A percentile compares a stretch with the other conserved stretches of the same genome.
These are phyloP conservation scores for Populus trichocarpa DNA, from an alignment of 441 rosid genomes.

Conservation along the genomic window DNA sequence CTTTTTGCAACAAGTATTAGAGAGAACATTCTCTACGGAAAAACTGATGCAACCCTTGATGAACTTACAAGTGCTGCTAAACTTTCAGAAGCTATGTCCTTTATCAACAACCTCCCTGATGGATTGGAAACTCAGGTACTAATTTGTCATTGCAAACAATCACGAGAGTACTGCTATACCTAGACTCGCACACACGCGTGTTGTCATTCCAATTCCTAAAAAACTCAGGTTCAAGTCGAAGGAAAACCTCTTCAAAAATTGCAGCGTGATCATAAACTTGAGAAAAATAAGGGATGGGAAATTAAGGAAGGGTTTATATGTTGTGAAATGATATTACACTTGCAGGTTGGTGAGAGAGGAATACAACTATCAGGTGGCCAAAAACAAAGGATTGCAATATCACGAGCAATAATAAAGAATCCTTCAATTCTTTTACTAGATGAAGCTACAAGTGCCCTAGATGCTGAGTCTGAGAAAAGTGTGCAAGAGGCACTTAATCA, in stretches of 20 bases:
- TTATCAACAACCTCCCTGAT: constrained; percentile 90
- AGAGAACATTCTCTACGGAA: constrained; percentile 72
- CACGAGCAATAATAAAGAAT: constrained; percentile 83
- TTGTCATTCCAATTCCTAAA: background rate
- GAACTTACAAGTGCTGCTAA: constrained; percentile 64
- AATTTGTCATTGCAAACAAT: background rate
- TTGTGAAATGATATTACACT: background rate
- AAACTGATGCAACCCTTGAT: constrained; percentile 52
- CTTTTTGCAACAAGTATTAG: constrained; percentile 66
- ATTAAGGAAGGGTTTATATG: background rate
- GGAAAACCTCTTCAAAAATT: background rate
- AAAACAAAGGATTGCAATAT: constrained; percentile 87
- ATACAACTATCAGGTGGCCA: constrained; percentile 92
- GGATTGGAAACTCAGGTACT: constrained; percentile 54
- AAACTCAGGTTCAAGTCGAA: background rate
- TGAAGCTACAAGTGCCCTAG: constrained; percentile 94
- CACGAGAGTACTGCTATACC: background rate
- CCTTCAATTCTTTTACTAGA: constrained; percentile 85
- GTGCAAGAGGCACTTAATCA: constrained; percentile 92
- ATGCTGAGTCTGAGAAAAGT: constrained; percentile 89
- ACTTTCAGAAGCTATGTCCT: constrained; percentile 79
- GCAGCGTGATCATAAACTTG: background rate
- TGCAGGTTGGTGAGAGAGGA: constrained; percentile 91
- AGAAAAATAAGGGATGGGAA: background rate
- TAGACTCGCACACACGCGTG: background rate